Base-by-base conservation (phyloP, 2,329 filamentous ascomycete genomes). In the Diaporthe citriasiana region DNA sequence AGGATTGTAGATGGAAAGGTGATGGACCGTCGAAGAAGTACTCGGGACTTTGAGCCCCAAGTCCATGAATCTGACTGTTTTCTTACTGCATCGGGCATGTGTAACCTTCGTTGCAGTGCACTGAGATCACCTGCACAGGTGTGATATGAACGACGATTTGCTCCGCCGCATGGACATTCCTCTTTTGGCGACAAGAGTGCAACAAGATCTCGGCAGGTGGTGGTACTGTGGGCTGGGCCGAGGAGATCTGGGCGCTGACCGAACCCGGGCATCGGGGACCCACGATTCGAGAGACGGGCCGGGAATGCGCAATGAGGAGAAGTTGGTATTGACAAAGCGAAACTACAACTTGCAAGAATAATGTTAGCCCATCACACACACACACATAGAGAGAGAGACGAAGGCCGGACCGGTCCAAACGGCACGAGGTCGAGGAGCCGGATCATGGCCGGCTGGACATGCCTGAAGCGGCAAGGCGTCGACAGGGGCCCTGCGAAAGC, bases 101-200 rank as follows among this genome's bases (percentile, higher is more conserved):
- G 63, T 68, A 68, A 68, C 63, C 63, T 53, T 53, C 47, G 4
- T 53, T 47, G 63, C 45, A 51, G 63, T 30, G 33, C 33, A 68
- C 35, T 40, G 33, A 68, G 63, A 40, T 68, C 63, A 68, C 47
- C 63, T 68, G 63, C 63, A 68, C 63, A 27, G n/a, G 47, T 25
- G 8, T 51, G 40, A 51, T 40, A 27, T 38, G 35, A 25, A 60
- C 56, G 38, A 63, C 38, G 15, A 40, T 30, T 42, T 63, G 50
- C 70, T 53, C 47, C 7, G 35, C n/a, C 72, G 74, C 74, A 63
- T 75, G 66, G 71, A 75, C 74, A 73, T 75, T 68, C 74, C 74
- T 22, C 38, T 73, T 75, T 74, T 12, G 71, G 74, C 40, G 45
- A 69, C 40, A 35, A 27, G 25, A 30, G 19, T 51, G 63, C 30